Percentiles rank a stretch among this genome's conserved stretches.
Conservation (phyloP, 257 asterid species). For the Scutellaria baicalensis region DNA sequence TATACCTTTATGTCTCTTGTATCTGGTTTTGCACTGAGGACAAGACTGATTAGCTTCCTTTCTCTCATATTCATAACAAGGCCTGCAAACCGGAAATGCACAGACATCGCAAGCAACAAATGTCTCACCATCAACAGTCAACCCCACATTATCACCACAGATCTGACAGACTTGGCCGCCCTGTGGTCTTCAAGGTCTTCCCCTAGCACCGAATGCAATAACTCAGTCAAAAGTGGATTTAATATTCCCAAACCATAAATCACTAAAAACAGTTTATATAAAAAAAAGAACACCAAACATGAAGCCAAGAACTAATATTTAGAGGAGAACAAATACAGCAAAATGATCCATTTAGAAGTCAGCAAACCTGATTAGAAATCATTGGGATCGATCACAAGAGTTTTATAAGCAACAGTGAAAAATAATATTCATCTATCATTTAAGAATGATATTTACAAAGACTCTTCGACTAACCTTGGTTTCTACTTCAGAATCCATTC, state of each 20-base stretch:
- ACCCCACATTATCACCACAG: conserved; percentile 87
- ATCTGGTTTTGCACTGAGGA: conserved; percentile 98
- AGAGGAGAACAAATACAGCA: not conserved
- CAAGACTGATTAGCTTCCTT: conserved; percentile 96
- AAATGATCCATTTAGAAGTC: not conserved
- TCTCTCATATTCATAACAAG: conserved; percentile 97
- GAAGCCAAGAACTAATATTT: not conserved
- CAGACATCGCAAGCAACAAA: conserved; percentile 95
- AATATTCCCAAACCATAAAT: not conserved
- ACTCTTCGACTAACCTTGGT: conserved; percentile 49
- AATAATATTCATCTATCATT: not conserved
- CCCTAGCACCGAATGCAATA: conserved; percentile 41
- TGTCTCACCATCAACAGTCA: conserved; percentile 60
- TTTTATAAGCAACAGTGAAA: not conserved
- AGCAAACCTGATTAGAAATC: not conserved
- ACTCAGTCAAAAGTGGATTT: conserved; percentile 2
- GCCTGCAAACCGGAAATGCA: conserved; percentile 92
- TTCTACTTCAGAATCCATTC: conserved; percentile 81
- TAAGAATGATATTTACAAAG: not conserved
- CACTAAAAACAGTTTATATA: not conserved
- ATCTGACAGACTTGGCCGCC: conserved; percentile 91
- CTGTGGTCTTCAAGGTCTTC: conserved; percentile 60
- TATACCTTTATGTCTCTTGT: conserved; percentile 88
- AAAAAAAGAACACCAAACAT: not conserved
- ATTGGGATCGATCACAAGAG: not conserved